Conservation (phyloP, 2,329 filamentous ascomycete species). For the Chrysoporthe puriensis region DNA sequence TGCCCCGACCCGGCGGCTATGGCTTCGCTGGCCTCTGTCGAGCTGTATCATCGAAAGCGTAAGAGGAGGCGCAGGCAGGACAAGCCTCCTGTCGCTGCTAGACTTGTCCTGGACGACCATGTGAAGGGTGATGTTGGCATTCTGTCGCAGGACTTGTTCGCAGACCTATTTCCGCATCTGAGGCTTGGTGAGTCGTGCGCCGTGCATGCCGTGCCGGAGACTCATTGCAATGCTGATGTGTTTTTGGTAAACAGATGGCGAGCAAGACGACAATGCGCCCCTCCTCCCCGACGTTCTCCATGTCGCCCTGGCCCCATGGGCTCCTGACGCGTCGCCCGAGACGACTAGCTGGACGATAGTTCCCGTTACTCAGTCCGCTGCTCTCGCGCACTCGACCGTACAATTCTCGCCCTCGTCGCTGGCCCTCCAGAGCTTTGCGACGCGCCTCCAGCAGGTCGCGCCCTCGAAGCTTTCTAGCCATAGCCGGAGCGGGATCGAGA, state of each 20-base stretch:
- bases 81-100: slow-evolving; percentile 76
- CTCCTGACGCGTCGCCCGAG: slow-evolving; percentile 60
- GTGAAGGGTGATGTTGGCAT: slow-evolving; percentile 84
- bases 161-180: slow-evolving; percentile 74
- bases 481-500: slow-evolving; percentile 78
- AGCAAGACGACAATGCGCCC: slow-evolving; percentile 19
- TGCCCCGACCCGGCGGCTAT: slow-evolving; percentile 23
- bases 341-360: slow-evolving; percentile 83
- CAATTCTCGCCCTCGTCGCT: slow-evolving; percentile 75
- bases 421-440: slow-evolving; percentile 78
- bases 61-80: slow-evolving; percentile 63
- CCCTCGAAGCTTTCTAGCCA: slow-evolving; percentile 75
- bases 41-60: slow-evolving; percentile 42
- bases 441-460: slow-evolving; percentile 71
- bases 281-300: slow-evolving; percentile 53
- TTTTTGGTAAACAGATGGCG: slow-evolving; percentile 7
- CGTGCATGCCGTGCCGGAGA: background rate
- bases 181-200: slow-evolving; percentile 51
- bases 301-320: slow-evolving; percentile 76
- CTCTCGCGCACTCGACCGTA: slow-evolving; percentile 75
- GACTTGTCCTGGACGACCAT: slow-evolving; percentile 82
- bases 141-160: slow-evolving; percentile 83
- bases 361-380: slow-evolving; percentile 68
- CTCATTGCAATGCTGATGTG: slow-evolving; percentile 20
- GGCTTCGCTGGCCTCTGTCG: slow-evolving; percentile 34